These are phyloP conservation scores for Pichia sp. DNA, from an alignment of 1,139 yeast genomes.

Conservation along the genomic window DNA sequence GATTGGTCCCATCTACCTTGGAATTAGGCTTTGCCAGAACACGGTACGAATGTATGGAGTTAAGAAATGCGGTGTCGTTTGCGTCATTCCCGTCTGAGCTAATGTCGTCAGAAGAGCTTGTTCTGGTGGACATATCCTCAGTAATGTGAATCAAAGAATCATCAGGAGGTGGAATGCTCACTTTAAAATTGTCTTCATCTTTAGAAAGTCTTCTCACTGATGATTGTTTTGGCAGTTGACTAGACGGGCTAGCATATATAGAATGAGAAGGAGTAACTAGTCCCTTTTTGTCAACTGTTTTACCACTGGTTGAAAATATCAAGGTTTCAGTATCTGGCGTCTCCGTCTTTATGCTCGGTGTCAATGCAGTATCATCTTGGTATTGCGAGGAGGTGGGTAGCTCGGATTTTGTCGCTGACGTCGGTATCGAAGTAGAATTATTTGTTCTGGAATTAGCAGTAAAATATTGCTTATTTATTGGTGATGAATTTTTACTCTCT, in stretches of 20 bases:
- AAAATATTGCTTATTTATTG: background rate
- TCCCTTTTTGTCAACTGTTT: background rate
- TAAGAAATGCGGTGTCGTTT: background rate
- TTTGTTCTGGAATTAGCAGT: background rate
- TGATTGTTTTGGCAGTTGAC: background rate
- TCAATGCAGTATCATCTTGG: background rate
- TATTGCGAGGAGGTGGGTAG: background rate
- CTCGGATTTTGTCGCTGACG: background rate
- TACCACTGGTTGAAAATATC: background rate
- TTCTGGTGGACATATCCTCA: constrained; percentile 10
- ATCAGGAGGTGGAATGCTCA: constrained; percentile 7
- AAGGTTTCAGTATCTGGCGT: background rate
- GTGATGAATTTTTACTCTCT: constrained; percentile 8
- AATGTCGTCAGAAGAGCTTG: constrained; percentile 11
- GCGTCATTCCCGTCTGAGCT: background rate
- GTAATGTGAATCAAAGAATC: constrained; percentile 7
- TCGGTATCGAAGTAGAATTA: background rate
- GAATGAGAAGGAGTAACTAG: background rate
- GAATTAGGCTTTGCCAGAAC: constrained; percentile 9
- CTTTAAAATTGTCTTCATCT: constrained; percentile 13
- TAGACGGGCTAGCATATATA: background rate
- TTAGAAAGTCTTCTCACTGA: constrained; percentile 1
- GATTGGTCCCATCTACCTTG: background rate
- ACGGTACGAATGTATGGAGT: constrained; percentile 12
- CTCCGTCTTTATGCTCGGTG: background rate